Evolutionary conservation across 208 protist species (phyloP).

Genomic region (Leishmania amazonensis): DNA sequence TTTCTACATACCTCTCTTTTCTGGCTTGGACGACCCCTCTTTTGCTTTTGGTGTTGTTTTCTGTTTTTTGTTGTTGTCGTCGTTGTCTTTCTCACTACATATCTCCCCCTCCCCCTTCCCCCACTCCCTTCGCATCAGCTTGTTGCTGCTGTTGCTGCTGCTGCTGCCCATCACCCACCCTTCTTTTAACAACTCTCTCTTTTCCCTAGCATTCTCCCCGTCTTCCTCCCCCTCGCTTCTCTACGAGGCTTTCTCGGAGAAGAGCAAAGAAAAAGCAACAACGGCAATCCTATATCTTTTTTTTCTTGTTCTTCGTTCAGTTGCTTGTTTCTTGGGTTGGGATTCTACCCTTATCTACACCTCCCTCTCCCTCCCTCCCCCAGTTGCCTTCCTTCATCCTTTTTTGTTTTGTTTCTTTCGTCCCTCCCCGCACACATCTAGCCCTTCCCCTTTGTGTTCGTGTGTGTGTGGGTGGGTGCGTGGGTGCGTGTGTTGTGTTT

Average conservation of each 20-base stretch:
- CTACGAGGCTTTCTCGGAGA: neutral
- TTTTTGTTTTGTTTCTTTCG: neutral
- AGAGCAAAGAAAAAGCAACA: neutral
- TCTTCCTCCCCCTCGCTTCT: neutral
- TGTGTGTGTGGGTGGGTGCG: neutral
- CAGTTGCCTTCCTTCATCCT: neutral
- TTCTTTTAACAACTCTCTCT: neutral
- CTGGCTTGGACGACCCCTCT: neutral
- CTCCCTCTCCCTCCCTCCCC: neutral
- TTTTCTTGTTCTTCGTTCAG: neutral
- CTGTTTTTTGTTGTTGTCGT: neutral
- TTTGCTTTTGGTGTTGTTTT: neutral
- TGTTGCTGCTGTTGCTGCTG: neutral
- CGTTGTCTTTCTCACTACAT: neutral
- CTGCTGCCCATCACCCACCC: neutral
- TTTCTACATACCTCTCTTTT: neutral
- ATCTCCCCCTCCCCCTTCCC: neutral
- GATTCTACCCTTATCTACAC: neutral
- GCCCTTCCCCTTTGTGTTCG: neutral
- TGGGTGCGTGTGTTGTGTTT: neutral
- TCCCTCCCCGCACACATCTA: neutral
- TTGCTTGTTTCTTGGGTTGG: neutral
- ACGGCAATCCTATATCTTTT: neutral
- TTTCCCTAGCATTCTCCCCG: neutral
- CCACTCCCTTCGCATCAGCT: neutral